These are phyloP conservation scores for Cordia subcordata DNA, from an alignment of 257 asterid species.

Conservation along the genomic window DNA sequence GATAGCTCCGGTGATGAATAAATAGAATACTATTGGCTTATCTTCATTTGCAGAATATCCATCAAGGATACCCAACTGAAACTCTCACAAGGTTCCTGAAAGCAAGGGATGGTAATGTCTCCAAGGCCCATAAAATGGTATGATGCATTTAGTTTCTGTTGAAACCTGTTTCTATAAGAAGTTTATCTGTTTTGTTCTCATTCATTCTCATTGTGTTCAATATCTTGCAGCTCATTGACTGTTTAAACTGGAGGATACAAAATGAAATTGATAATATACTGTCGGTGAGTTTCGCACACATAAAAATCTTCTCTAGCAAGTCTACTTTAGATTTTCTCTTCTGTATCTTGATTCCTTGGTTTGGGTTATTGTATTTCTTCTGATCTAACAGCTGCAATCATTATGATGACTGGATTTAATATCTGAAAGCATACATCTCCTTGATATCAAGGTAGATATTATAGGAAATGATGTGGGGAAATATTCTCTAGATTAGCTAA, in stretches of 20 bases:
- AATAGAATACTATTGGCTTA: neutral
- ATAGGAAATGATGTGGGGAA: too few species aligned
- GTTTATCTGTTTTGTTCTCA: neutral
- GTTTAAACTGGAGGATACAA: constrained; percentile 83
- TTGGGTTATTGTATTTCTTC: too few species aligned
- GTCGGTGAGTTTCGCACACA: constrained; percentile 43
- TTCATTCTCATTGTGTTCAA: neutral
- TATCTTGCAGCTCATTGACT: constrained; percentile 59
- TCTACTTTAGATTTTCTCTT: neutral
- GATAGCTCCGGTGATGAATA: neutral
- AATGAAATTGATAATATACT: constrained; percentile 67
- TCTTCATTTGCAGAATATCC: constrained; percentile 51
- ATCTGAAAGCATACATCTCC: too few species aligned
- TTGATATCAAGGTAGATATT: too few species aligned
- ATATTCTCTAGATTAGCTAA: too few species aligned
- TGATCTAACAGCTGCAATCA: neutral
- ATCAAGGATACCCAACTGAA: constrained; percentile 58
- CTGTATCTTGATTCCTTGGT: too few species aligned
- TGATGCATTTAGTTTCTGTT: constrained; percentile 8
- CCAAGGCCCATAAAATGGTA: constrained; percentile 75
- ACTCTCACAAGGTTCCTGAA: constrained; percentile 70
- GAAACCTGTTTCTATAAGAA: neutral
- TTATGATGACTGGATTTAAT: neutral
- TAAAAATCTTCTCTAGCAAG: neutral
- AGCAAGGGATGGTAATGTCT: constrained; percentile 75